Evolutionary conservation across 345 rosid species (phyloP).

Genomic region (Brassica nigra): DNA sequence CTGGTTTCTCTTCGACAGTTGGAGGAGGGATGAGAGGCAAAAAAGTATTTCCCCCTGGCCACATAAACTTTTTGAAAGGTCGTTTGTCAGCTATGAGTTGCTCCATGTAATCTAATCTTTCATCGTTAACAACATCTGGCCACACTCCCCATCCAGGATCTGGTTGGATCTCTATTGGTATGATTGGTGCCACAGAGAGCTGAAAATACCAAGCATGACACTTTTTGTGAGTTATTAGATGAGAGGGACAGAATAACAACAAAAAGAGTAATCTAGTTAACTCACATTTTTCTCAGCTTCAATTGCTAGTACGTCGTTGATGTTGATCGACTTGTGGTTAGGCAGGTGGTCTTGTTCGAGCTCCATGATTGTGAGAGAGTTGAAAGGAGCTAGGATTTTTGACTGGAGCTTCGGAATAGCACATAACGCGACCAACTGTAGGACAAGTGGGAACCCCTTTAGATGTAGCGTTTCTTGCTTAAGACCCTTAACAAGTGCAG

Average conservation of each 20-base stretch:
- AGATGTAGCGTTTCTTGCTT: background rate
- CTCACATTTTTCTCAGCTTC: background rate
- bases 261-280: too few relatives aligned
- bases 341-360: background rate
- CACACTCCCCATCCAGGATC: background rate
- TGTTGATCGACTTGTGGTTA: background rate
- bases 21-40: background rate
- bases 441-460: background rate
- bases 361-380: background rate
- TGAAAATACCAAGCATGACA: background rate
- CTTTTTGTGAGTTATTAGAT: too few relatives aligned
- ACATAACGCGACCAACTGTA: background rate
- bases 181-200: background rate
- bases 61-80: background rate
- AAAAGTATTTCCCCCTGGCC: background rate
- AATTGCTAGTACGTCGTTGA: too few relatives aligned
- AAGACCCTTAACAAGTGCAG: background rate
- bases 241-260: too few relatives aligned
- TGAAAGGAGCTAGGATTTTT: background rate
- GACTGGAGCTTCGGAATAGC: background rate
- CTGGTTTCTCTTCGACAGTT: background rate
- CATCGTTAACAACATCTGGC: background rate
- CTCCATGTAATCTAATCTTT: background rate
- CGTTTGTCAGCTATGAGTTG: background rate
- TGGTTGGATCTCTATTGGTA: background rate